These are phyloP conservation scores for Mucuna pruriens DNA, from an alignment of 306 rosid species.

Conservation along the genomic window DNA sequence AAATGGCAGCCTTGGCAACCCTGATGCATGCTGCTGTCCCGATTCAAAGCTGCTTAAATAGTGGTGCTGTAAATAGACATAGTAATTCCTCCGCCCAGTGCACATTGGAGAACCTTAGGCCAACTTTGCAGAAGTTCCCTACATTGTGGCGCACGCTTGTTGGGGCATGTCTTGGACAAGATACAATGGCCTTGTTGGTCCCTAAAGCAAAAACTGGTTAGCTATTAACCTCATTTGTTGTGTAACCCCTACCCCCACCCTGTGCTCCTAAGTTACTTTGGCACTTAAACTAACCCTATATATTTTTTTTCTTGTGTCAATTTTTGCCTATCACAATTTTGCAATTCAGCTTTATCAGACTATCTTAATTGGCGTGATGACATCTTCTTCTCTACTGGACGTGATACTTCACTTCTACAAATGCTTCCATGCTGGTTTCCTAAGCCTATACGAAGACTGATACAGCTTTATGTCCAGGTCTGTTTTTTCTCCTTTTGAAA, in stretches of 20 bases:
- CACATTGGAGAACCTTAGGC: slow-evolving; percentile 93
- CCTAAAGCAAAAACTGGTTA: slow-evolving; percentile 77
- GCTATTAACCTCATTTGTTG: slow-evolving; percentile 41
- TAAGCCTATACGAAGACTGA: slow-evolving; percentile 77
- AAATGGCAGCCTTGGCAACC: slow-evolving; percentile 95
- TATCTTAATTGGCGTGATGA: slow-evolving; percentile 86
- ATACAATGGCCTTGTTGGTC: slow-evolving; percentile 58
- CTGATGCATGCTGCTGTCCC: slow-evolving; percentile 84
- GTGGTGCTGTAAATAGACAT: slow-evolving; percentile 82
- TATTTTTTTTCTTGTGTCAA: neutral
- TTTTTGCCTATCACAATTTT: slow-evolving; percentile 26
- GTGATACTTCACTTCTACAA: slow-evolving; percentile 89
- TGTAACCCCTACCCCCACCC: slow-evolving; percentile 1
- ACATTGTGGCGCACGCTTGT: slow-evolving; percentile 84
- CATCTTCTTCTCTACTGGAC: slow-evolving; percentile 83
- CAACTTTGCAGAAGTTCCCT: slow-evolving; percentile 81
- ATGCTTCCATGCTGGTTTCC: slow-evolving; percentile 99
- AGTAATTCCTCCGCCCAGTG: slow-evolving; percentile 87
- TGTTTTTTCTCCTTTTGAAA: slow-evolving; percentile 41
- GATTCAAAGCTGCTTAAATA: slow-evolving; percentile 77
- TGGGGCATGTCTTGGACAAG: slow-evolving; percentile 82
- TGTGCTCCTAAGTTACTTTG: slow-evolving; percentile 9
- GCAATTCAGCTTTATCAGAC: slow-evolving; percentile 68
- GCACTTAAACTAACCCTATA: slow-evolving; percentile 26
- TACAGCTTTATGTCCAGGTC: slow-evolving; percentile 93